Conservation (phyloP, 768 basidiomycete species). For the Leccinum imitatum region DNA sequence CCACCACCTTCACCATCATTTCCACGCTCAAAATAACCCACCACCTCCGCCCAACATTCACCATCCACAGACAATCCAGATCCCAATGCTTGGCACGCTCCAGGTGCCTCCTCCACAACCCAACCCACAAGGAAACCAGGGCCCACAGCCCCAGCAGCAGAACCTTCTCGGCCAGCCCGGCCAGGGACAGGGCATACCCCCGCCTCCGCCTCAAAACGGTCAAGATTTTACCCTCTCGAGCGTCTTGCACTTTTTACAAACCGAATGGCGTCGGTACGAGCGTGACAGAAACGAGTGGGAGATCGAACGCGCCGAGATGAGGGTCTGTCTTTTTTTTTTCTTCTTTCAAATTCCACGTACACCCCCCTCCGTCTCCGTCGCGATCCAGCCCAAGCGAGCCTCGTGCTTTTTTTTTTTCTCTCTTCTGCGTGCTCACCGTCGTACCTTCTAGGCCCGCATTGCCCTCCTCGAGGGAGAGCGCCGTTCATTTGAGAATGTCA, state of each 20-base stretch:
- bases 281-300: slow-evolving; percentile 99
- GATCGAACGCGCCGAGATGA: slow-evolving; percentile 99
- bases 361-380: not conserved
- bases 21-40: slow-evolving; percentile 28
- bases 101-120: slow-evolving; percentile 59
- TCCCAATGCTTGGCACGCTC: slow-evolving; percentile 73
- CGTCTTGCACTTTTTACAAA: slow-evolving; percentile 96
- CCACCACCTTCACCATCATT: slow-evolving; percentile 32
- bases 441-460: slow-evolving; percentile 74
- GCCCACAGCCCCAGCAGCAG: slow-evolving; percentile 54
- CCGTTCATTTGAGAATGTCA: slow-evolving; percentile 95
- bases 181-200: slow-evolving; percentile 58
- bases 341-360: slow-evolving; percentile 1
- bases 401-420: not conserved
- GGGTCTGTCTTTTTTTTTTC: slow-evolving; percentile 55
- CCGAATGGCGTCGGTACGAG: slow-evolving; percentile 97
- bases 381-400: not conserved
- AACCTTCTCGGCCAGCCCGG: slow-evolving; percentile 53
- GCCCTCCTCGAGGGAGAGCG: slow-evolving; percentile 96
- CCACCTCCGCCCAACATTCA: slow-evolving; percentile 33
- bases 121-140: slow-evolving; percentile 36
- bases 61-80: slow-evolving; percentile 45
- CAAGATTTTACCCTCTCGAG: slow-evolving; percentile 92
- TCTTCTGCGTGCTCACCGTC: slow-evolving; percentile 14
- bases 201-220: slow-evolving; percentile 80